Evolutionary conservation across 2,329 filamentous ascomycete genomes (phyloP).

Genomic region (Colletotrichum graminicola): DNA sequence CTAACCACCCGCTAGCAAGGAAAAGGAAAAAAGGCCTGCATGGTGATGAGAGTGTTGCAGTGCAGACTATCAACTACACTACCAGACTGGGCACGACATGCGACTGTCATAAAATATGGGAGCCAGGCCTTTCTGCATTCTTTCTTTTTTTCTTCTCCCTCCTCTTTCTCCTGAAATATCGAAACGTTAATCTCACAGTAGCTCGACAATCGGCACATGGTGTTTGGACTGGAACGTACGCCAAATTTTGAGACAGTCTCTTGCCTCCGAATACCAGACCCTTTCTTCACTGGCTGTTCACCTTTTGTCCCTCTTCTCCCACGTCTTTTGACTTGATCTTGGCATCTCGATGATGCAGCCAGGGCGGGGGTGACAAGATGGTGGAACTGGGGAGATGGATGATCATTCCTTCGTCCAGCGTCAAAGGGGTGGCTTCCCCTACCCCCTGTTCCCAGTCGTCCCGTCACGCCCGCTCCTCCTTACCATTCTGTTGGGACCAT

Average conservation of each 20-base stretch:
- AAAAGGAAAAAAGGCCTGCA: not conserved
- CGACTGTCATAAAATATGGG: slow-evolving; percentile 18
- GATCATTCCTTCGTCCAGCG: not conserved
- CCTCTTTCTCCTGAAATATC: not conserved
- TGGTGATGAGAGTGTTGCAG: not conserved
- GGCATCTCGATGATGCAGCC: not conserved
- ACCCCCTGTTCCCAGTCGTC: slow-evolving; percentile 8
- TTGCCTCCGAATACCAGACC: not conserved
- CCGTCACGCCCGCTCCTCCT: slow-evolving; percentile 28
- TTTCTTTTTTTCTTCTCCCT: not conserved
- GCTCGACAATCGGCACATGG: not conserved
- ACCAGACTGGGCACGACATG: slow-evolving; percentile 17
- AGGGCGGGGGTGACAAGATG: not conserved
- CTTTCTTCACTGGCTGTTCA: not conserved
- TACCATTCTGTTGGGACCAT: slow-evolving; percentile 31
- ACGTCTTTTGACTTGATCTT: not conserved
- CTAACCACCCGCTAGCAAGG: too few relatives aligned
- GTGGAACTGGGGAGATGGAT: not conserved
- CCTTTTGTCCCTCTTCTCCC: not conserved
- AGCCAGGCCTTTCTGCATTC: not conserved
- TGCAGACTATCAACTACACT: slow-evolving; percentile 7
- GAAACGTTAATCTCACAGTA: not conserved
- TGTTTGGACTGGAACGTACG: not conserved
- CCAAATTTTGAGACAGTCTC: not conserved
- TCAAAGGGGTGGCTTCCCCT: not conserved